Conservation (phyloP, 2,329 filamentous ascomycete species). For the Graphium sp. region DNA sequence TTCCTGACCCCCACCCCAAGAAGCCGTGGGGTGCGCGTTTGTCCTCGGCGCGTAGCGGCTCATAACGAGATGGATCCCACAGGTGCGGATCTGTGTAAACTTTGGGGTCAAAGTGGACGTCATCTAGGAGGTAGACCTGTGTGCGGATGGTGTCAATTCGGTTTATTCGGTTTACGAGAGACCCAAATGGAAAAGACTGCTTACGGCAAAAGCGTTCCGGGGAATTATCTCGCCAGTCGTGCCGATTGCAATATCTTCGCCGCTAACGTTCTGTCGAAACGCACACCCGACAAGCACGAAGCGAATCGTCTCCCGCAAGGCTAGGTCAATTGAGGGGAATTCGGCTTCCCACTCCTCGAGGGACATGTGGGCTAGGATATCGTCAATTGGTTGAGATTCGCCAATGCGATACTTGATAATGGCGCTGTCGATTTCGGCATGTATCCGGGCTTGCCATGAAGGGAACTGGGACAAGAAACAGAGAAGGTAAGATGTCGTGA, state of each 20-base stretch:
- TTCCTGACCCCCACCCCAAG: constrained; percentile 17
- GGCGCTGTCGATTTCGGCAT: constrained; percentile 26
- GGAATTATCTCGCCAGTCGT: constrained; percentile 30
- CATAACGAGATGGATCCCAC: constrained; percentile 33
- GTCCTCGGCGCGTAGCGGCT: constrained; percentile 27
- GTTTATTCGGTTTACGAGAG: too few species aligned
- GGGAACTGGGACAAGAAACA: constrained; percentile 27
- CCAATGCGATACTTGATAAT: constrained; percentile 21
- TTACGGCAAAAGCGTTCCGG: constrained; percentile 21
- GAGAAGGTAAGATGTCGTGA: constrained; percentile 36
- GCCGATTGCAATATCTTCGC: constrained; percentile 24
- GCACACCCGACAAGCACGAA: constrained; percentile 26
- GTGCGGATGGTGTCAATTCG: too few species aligned
- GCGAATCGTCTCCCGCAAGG: constrained; percentile 35
- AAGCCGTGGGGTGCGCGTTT: constrained; percentile 12
- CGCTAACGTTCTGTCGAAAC: constrained; percentile 33
- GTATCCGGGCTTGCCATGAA: constrained; percentile 25
- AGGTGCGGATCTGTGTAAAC: constrained; percentile 28
- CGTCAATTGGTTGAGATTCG: constrained; percentile 12
- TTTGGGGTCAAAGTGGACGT: constrained; percentile 27
- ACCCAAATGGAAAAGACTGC: constrained; percentile 2
- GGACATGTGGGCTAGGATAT: constrained; percentile 23
- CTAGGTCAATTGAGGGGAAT: constrained; percentile 33
- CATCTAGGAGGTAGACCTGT: constrained; percentile 22
- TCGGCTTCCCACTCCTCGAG: constrained; percentile 37